Percentiles rank a stretch among this genome's conserved stretches.
Evolutionary conservation across 192 early-diverging fungal genomes (phyloP).

Genomic region (Gamsiella multidivaricata): DNA sequence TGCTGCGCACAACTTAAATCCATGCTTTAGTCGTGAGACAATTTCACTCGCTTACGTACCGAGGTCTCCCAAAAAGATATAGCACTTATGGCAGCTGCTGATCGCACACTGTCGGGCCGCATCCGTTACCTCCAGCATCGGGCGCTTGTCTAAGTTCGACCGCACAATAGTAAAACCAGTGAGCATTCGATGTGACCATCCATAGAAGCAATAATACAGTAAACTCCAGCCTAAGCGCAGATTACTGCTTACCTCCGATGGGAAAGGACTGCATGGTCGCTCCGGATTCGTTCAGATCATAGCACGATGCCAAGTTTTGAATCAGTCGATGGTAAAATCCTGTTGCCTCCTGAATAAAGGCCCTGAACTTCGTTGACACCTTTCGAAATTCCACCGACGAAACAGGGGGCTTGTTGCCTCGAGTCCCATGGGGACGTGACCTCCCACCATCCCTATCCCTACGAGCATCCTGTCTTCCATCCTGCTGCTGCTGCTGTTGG

Average conservation of each 20-base stretch:
- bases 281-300: constrained; percentile 54
- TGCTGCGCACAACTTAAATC: neutral
- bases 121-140: constrained; percentile 30
- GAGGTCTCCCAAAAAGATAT: constrained; percentile 77
- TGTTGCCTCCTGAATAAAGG: constrained; percentile 63
- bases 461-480: constrained; percentile 11
- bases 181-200: neutral
- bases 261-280: constrained; percentile 44
- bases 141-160: constrained; percentile 27
- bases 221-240: too few relatives aligned
- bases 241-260: constrained; percentile 41
- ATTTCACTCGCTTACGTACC: too few relatives aligned
- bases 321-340: constrained; percentile 64
- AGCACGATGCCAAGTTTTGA: constrained; percentile 55
- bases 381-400: constrained; percentile 42
- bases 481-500: constrained; percentile 13
- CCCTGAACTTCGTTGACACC: constrained; percentile 55
- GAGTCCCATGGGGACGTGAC: constrained; percentile 30
- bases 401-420: constrained; percentile 28
- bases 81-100: constrained; percentile 60
- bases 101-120: constrained; percentile 48
- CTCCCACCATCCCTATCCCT: constrained; percentile 22
- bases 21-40: neutral
- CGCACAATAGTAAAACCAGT: neutral
- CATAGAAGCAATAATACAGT: neutral